A percentile compares a stretch with the other conserved stretches of the same genome.
Evolutionary conservation across 768 basidiomycete species (phyloP).

Genomic region (Podaxis sp.): DNA sequence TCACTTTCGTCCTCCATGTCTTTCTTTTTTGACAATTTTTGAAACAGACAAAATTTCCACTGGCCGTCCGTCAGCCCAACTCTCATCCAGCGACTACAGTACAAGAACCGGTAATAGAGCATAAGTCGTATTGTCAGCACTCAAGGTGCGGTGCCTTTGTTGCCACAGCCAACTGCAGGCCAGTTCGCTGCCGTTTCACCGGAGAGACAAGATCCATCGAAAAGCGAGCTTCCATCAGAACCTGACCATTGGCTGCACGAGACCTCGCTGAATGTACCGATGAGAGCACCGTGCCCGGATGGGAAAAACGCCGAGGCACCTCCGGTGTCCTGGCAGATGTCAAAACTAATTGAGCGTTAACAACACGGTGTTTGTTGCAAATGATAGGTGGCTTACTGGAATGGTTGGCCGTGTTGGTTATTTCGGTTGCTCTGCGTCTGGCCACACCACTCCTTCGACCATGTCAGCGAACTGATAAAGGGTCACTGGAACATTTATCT

Average conservation of each 20-base stretch:
- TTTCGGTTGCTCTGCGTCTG: slow-evolving; percentile 39
- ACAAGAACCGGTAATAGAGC: slow-evolving; percentile 5
- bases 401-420: slow-evolving; percentile 41
- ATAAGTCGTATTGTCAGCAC: background rate
- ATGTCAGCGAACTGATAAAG: background rate
- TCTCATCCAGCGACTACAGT: slow-evolving; percentile 27
- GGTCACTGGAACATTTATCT: background rate
- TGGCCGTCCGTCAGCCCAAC: slow-evolving; percentile 39
- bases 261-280: slow-evolving; percentile 53
- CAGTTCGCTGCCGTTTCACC: slow-evolving; percentile 49
- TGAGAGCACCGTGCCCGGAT: slow-evolving; percentile 50
- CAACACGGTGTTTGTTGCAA: background rate
- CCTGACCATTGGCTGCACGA: slow-evolving; percentile 58
- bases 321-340: slow-evolving; percentile 60
- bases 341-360: slow-evolving; percentile 39
- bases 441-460: slow-evolving; percentile 47
- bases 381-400: slow-evolving; percentile 42
- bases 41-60: slow-evolving; percentile 22
- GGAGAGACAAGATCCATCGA: slow-evolving; percentile 47
- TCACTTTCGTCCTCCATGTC: slow-evolving; percentile 2
- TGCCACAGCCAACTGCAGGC: slow-evolving; percentile 52
- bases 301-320: slow-evolving; percentile 55
- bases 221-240: slow-evolving; percentile 44
- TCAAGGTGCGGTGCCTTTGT: slow-evolving; percentile 41
- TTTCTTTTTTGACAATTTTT: slow-evolving; percentile 1